These are phyloP conservation scores for Torulaspora gathmanii DNA, from an alignment of 805 yeast species.

Conservation along the genomic window DNA sequence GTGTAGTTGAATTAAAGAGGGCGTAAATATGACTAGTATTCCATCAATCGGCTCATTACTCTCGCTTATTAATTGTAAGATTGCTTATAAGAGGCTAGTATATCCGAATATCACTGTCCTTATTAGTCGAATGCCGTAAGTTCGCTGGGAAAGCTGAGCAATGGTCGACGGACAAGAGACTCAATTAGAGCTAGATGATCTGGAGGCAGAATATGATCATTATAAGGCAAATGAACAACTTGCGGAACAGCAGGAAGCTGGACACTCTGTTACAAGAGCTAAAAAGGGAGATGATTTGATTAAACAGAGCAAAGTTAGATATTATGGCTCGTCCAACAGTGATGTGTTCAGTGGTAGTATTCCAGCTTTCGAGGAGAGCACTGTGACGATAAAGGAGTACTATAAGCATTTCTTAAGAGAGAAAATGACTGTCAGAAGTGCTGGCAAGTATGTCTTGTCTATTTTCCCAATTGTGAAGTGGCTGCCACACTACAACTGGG, in stretches of 20 bases:
- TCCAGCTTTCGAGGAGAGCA: constrained; percentile 22
- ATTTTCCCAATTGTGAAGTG: constrained; percentile 78
- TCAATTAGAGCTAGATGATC: constrained; percentile 18
- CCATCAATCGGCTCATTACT: no score
- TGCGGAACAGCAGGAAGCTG: not conserved
- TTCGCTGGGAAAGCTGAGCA: not conserved
- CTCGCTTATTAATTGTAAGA: no score
- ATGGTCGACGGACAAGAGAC: not conserved
- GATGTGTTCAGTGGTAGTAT: constrained; percentile 2
- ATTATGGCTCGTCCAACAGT: constrained; percentile 2
- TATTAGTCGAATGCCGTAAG: no score
- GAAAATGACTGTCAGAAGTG: constrained; percentile 33
- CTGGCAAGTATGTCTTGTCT: constrained; percentile 50
- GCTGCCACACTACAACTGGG: constrained; percentile 75
- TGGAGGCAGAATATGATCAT: constrained; percentile 30
- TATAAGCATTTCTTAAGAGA: constrained; percentile 21
- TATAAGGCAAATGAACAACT: constrained; percentile 20
- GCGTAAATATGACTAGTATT: no score
- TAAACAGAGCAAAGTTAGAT: constrained; percentile 11
- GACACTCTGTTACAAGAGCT: not conserved
- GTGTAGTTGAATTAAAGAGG: no score
- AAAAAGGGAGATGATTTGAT: constrained; percentile 1
- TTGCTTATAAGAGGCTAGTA: not conserved
- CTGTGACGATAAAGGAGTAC: constrained; percentile 21
- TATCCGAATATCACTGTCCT: no score